phyloP scores from a whole-genome alignment of 495 filamentous ascomycete genomes.

The Podospora australis region DNA sequence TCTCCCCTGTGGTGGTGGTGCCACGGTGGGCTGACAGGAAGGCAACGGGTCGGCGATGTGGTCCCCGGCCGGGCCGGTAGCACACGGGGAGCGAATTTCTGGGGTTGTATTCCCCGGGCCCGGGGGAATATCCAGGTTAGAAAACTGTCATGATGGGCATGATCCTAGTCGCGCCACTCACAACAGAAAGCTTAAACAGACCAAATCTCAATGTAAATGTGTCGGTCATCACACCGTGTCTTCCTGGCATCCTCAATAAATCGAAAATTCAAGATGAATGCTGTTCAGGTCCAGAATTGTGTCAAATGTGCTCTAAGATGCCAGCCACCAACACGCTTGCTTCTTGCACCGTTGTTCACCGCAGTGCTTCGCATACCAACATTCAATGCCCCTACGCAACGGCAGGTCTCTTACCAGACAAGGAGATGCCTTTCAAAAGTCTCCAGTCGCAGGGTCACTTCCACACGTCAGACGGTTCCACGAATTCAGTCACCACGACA shows the following conservation, averaged over 20 bases:
- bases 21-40: conserved; percentile 7
- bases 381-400: neutral
- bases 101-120: too few species aligned
- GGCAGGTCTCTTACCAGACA: neutral
- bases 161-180: too few species aligned
- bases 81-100: too few species aligned
- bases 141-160: too few species aligned
- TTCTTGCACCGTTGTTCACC: neutral
- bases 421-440: neutral
- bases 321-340: neutral
- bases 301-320: conserved; percentile 1
- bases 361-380: neutral
- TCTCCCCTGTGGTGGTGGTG: conserved; percentile 1
- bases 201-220: neutral
- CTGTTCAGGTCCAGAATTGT: neutral
- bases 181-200: conserved; percentile 3
- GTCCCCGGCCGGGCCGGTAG: neutral
- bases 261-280: conserved; percentile 5
- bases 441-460: neutral
- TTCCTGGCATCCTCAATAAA: neutral
- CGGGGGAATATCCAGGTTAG: too few species aligned
- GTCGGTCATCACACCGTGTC: neutral
- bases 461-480: neutral
- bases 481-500: neutral
- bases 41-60: neutral